phyloP scores from a whole-genome alignment of 1,284 basidiomycete genomes.

The Rhodofomes roseus region DNA sequence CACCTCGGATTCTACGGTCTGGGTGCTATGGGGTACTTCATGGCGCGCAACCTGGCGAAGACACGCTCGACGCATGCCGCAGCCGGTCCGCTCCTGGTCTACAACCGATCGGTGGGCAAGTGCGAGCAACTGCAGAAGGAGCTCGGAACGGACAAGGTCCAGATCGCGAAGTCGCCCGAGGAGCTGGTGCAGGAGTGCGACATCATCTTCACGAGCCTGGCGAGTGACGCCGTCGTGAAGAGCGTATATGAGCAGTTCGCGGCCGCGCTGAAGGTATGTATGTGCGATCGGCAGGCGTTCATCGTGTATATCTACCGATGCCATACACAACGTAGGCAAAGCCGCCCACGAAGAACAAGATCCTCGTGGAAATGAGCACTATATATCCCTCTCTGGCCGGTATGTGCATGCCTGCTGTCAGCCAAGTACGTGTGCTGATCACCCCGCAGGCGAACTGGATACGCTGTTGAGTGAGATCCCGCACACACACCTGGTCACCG shows the following conservation, averaged over 20 bases:
- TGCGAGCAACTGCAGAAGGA: slow-evolving; percentile 52
- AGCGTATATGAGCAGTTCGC: slow-evolving; percentile 64
- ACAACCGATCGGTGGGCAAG: slow-evolving; percentile 64
- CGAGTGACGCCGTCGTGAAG: slow-evolving; percentile 72
- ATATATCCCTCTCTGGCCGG: slow-evolving; percentile 74
- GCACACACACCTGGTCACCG: slow-evolving; percentile 68
- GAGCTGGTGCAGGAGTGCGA: slow-evolving; percentile 70
- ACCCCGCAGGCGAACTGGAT: slow-evolving; percentile 62
- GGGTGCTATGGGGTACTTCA: slow-evolving; percentile 67
- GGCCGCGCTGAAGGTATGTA: slow-evolving; percentile 46
- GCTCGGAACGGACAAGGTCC: slow-evolving; percentile 47
- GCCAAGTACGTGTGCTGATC: not conserved
- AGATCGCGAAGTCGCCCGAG: slow-evolving; percentile 49
- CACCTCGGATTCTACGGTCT: slow-evolving; percentile 64
- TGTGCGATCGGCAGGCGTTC: not conserved
- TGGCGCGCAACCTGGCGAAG: slow-evolving; percentile 74
- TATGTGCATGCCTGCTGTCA: slow-evolving; percentile 16
- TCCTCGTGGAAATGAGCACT: slow-evolving; percentile 83
- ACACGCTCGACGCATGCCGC: slow-evolving; percentile 34
- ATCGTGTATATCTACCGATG: not conserved
- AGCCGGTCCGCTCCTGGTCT: slow-evolving; percentile 52
- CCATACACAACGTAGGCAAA: slow-evolving; percentile 26
- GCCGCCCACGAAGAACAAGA: slow-evolving; percentile 51
- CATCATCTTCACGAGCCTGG: slow-evolving; percentile 76
- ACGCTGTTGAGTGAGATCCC: slow-evolving; percentile 57